These are phyloP conservation scores for Urtica urens DNA, from an alignment of 306 rosid genomes.

Conservation along the genomic window DNA sequence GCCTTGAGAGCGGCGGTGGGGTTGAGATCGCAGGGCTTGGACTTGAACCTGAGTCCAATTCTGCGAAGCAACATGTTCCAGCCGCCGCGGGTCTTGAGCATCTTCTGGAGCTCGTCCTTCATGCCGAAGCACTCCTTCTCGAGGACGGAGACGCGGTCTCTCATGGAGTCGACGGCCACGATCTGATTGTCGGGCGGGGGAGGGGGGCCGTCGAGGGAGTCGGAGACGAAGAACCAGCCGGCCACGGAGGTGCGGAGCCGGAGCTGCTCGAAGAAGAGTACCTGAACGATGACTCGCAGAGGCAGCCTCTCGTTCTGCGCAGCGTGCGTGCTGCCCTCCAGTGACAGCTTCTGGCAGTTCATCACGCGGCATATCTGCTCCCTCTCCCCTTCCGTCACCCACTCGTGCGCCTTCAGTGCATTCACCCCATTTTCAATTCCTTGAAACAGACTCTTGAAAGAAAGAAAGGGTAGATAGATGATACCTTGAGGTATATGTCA, in stretches of 20 bases:
- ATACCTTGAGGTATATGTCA: conserved; percentile 88
- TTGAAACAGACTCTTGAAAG: background rate
- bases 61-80: conserved; percentile 61
- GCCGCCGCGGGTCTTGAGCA: conserved; percentile 57
- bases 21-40: conserved; percentile 28
- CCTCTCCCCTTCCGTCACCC: conserved; percentile 77
- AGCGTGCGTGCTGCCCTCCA: conserved; percentile 95
- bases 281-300: conserved; percentile 73
- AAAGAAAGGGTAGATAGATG: too few relatives aligned
- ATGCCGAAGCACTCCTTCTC: conserved; percentile 70
- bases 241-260: conserved; percentile 74
- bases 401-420: conserved; percentile 47
- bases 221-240: conserved; percentile 69
- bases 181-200: conserved; percentile 12
- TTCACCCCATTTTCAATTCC: background rate
- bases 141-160: conserved; percentile 51
- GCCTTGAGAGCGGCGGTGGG: too few relatives aligned
- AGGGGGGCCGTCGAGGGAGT: conserved; percentile 49
- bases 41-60: conserved; percentile 38
- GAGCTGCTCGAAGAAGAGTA: conserved; percentile 82
- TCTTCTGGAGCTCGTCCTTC: conserved; percentile 65
- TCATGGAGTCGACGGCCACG: conserved; percentile 41
- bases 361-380: conserved; percentile 75
- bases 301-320: conserved; percentile 90
- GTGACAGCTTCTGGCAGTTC: conserved; percentile 87